A percentile compares a stretch with the other conserved stretches of the same genome.
Conservation (phyloP, 2,329 filamentous ascomycete genomes). For the Chaetomium strumarium region DNA sequence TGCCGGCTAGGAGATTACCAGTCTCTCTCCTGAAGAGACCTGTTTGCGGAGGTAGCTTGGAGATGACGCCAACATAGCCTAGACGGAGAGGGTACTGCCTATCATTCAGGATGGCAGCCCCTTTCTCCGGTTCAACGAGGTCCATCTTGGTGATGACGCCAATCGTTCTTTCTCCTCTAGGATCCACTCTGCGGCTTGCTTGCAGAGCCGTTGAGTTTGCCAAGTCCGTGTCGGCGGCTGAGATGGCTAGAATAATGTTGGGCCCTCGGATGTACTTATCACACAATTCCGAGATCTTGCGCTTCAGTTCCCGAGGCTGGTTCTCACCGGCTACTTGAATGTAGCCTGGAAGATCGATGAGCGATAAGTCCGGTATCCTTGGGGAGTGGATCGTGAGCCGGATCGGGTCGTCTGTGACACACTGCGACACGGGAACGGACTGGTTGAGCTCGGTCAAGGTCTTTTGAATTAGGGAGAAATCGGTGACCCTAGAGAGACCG, state of each 20-base stretch:
- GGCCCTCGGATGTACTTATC: slow-evolving; percentile 97
- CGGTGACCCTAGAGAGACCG: slow-evolving; percentile 80
- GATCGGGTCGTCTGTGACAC: slow-evolving; percentile 94
- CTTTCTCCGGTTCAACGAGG: slow-evolving; percentile 77
- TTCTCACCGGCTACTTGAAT: slow-evolving; percentile 92
- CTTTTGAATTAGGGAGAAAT: slow-evolving; percentile 87
- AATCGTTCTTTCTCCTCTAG: slow-evolving; percentile 90
- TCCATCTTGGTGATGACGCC: slow-evolving; percentile 99
- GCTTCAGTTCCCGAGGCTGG: slow-evolving; percentile 85
- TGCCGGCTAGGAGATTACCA: slow-evolving; percentile 71
- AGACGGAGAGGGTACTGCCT: slow-evolving; percentile 91
- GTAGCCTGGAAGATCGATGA: slow-evolving; percentile 95
- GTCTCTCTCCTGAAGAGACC: slow-evolving; percentile 80
- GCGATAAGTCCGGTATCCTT: slow-evolving; percentile 86
- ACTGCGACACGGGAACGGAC: slow-evolving; percentile 83
- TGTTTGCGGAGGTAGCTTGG: slow-evolving; percentile 63
- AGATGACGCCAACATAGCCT: slow-evolving; percentile 93
- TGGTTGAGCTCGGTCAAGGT: slow-evolving; percentile 93
- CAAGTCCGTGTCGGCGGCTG: slow-evolving; percentile 92
- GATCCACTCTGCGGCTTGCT: slow-evolving; percentile 86
- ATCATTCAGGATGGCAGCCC: slow-evolving; percentile 72
- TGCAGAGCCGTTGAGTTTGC: slow-evolving; percentile 92
- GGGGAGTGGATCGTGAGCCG: slow-evolving; percentile 93
- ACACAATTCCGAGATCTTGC: slow-evolving; percentile 92
- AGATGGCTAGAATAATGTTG: slow-evolving; percentile 95